phyloP scores from a whole-genome alignment of 805 yeast genomes.

The Sungouiozyma intestinalis region DNA sequence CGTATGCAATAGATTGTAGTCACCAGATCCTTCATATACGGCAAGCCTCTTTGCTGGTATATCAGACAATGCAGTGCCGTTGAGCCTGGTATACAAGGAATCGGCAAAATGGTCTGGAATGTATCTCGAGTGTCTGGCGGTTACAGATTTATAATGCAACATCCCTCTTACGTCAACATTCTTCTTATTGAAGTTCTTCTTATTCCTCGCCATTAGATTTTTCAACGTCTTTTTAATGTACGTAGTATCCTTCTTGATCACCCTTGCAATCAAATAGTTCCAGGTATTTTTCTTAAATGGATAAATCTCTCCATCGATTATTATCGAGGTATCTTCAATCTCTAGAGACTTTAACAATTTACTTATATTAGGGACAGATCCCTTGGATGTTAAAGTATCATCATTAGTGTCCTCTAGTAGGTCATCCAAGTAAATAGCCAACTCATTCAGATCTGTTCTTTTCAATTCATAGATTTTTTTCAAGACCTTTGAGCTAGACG shows the following conservation, averaged over 20 bases:
- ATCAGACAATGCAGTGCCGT: conserved; percentile 12
- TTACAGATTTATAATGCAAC: conserved; percentile 22
- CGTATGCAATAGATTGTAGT: conserved; percentile 24
- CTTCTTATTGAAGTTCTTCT: not conserved
- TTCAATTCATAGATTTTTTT: conserved; percentile 20
- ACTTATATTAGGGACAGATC: conserved; percentile 8
- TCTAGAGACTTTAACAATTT: conserved; percentile 31
- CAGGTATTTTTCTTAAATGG: conserved; percentile 40
- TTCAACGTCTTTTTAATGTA: conserved; percentile 15
- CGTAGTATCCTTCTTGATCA: conserved; percentile 43
- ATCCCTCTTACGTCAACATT: conserved; percentile 21
- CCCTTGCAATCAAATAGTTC: conserved; percentile 44
- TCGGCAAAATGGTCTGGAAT: conserved; percentile 37
- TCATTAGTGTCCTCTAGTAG: conserved; percentile 8
- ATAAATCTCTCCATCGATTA: conserved; percentile 65
- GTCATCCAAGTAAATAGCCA: conserved; percentile 14
- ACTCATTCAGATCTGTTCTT: conserved; percentile 6
- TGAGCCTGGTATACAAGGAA: conserved; percentile 24
- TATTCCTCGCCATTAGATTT: conserved; percentile 5
- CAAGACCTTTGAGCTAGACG: conserved; percentile 11
- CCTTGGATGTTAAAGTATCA: not conserved
- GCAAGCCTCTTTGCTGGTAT: conserved; percentile 13
- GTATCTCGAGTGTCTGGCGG: conserved; percentile 38
- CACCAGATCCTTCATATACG: conserved; percentile 12
- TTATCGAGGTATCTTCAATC: conserved; percentile 39